Evolutionary conservation across 805 yeast species (phyloP).

Genomic region (Kazachstania psychrophila): DNA sequence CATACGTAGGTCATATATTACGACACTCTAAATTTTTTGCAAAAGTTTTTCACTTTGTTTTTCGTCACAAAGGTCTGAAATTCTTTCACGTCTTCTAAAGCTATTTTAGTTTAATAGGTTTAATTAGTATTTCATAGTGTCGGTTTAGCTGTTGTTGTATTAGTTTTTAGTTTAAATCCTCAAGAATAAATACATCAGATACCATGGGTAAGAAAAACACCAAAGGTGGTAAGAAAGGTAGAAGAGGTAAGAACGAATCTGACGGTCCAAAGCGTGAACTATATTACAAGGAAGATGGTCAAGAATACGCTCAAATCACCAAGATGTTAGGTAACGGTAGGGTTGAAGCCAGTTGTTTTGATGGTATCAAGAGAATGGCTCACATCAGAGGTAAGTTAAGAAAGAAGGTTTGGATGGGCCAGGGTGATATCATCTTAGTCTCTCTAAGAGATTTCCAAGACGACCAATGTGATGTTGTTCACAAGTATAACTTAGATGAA

Average conservation of each 20-base stretch:
- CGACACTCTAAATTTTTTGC: no score
- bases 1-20: no score
- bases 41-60: no score
- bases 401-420: slow-evolving; percentile 99
- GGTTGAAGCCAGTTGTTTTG: slow-evolving; percentile 91
- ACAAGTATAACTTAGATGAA: slow-evolving; percentile 93
- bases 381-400: slow-evolving; percentile 98
- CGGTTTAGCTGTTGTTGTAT: no score
- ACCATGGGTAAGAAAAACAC: slow-evolving; percentile 33
- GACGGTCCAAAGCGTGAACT: slow-evolving; percentile 91
- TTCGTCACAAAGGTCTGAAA: no score
- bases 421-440: slow-evolving; percentile 93
- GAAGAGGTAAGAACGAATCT: slow-evolving; percentile 97
- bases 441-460: slow-evolving; percentile 98
- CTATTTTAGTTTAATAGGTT: no score
- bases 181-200: no score
- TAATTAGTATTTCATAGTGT: no score
- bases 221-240: slow-evolving; percentile 78
- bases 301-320: slow-evolving; percentile 96
- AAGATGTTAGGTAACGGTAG: slow-evolving; percentile 98
- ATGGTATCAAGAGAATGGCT: slow-evolving; percentile 87
- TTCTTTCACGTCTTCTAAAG: no score
- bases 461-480: slow-evolving; percentile 95
- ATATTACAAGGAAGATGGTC: slow-evolving; percentile 86
- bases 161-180: no score